Evolutionary conservation across 306 rosid species (phyloP).

Genomic region (Fragaria nilgerrensis): DNA sequence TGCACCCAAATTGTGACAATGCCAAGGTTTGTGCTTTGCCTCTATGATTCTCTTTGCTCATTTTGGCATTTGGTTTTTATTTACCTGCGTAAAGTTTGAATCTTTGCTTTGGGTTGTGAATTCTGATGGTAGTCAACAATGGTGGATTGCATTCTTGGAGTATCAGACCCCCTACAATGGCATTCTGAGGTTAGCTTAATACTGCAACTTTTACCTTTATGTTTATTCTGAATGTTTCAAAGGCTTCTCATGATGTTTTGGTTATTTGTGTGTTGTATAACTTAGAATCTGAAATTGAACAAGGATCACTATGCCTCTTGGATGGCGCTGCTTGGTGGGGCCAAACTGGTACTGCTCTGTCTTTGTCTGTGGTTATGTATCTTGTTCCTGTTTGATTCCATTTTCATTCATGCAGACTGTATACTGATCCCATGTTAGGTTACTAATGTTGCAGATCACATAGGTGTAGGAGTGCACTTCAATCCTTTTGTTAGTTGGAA

Average conservation of each 20-base stretch:
- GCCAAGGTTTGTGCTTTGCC: constrained; percentile 14
- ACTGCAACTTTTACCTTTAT: not conserved
- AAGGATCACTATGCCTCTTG: constrained; percentile 83
- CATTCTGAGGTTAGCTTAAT: constrained; percentile 66
- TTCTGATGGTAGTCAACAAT: constrained; percentile 33
- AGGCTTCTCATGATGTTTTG: not conserved
- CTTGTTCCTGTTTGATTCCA: constrained; percentile 9
- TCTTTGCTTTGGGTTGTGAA: constrained; percentile 14
- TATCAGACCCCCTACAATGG: constrained; percentile 70
- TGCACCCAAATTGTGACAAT: constrained; percentile 45
- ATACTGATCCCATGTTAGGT: constrained; percentile 48
- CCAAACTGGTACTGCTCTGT: constrained; percentile 58
- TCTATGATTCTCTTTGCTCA: not conserved
- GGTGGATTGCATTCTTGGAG: constrained; percentile 53
- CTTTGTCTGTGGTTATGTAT: constrained; percentile 7
- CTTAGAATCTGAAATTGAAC: constrained; percentile 76
- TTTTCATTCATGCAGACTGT: constrained; percentile 18
- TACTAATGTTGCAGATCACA: constrained; percentile 65
- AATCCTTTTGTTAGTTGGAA: constrained; percentile 85
- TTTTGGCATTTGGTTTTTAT: not conserved
- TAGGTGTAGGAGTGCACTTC: constrained; percentile 95
- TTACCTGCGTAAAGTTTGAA: not conserved
- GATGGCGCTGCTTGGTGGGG: constrained; percentile 80
- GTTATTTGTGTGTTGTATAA: constrained; percentile 17
- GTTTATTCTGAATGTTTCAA: constrained; percentile 11